Evolutionary conservation across 139 green algal genomes (phyloP), one percentile per base, ranked within the genome.

Genomic region (Picochlorum costavermella): DNA sequence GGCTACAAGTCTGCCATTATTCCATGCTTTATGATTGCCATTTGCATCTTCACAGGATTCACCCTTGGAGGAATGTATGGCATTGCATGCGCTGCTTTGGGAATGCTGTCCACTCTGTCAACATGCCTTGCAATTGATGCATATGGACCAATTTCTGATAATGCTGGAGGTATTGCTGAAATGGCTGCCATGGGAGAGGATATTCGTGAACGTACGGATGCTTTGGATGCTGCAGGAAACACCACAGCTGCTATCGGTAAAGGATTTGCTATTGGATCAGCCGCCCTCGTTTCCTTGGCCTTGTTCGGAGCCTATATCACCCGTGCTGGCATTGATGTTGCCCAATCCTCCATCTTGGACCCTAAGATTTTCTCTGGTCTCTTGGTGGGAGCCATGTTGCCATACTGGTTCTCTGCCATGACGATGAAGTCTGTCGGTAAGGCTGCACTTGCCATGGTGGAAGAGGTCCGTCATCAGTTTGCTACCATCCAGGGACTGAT

Each of bases 381-480:
- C 71, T 84, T 98, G 62, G 76, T 97, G 13, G 91, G 91, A 62
- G 84, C 88, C 56, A 97, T 97, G 91, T 85, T 97, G 16, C 91
- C 91, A 36, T 97, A 92, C 85, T 97, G 91, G 91, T 97, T 97
- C 88, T 88, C 72, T 67, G 89, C 88, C 68, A 96, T 96, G 89
- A 98, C 92, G 67, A 98, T 98, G 92, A 98, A 98, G 85, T 84
- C 62, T 14, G 92, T 98, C 53, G 92, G 92, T 79, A 93, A 95
- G 83, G 92, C 92, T 16, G 84, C 84, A 28, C 77, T 91, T 68
- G 80, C 81, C 36, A 91, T 91, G 84, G 84, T 91, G 51, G 79
- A 91, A 71, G 84, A 95, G 69, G 90, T 97, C 45, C 84, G 88
- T 61, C 77, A 84, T 60, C 90, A 97, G 80, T 97, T 97, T 82